phyloP scores from a whole-genome alignment of 192 early-diverging fungal species.

The Podila minutissima region DNA sequence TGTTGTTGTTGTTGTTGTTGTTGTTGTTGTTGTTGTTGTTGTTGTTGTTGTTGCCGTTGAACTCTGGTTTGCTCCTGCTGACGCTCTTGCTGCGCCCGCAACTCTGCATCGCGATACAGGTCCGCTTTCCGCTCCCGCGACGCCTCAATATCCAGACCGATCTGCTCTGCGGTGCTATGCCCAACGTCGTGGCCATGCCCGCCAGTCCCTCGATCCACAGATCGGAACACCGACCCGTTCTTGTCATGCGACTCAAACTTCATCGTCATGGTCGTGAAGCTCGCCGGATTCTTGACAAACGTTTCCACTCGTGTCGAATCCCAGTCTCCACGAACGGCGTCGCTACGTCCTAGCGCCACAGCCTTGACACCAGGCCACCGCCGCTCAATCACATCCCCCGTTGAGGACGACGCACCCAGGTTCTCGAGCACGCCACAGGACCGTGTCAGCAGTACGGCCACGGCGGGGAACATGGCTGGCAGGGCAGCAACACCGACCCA shows the following conservation, averaged over 20 bases:
- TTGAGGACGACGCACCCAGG: conserved; percentile 5
- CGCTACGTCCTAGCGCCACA: conserved; percentile 13
- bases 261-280: neutral
- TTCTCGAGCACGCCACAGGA: conserved; percentile 46
- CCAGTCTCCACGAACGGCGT: conserved; percentile 30
- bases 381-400: conserved; percentile 32
- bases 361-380: conserved; percentile 22
- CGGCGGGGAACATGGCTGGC: conserved; percentile 25
- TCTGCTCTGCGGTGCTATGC: neutral
- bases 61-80: neutral
- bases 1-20: too few relatives aligned
- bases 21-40: neutral
- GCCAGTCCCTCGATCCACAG: neutral
- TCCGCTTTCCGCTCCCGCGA: neutral
- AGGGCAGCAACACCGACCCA: conserved; percentile 17
- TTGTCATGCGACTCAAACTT: conserved; percentile 6
- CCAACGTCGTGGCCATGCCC: neutral
- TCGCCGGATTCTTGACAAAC: conserved; percentile 3
- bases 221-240: neutral
- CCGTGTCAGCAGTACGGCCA: conserved; percentile 28
- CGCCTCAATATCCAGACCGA: neutral
- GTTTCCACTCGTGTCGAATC: conserved; percentile 12
- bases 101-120: conserved; percentile 1
- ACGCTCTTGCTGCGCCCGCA: neutral
- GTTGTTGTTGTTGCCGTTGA: neutral